Evolutionary conservation across 306 rosid species (phyloP).

Genomic region (Bauhinia variegata): DNA sequence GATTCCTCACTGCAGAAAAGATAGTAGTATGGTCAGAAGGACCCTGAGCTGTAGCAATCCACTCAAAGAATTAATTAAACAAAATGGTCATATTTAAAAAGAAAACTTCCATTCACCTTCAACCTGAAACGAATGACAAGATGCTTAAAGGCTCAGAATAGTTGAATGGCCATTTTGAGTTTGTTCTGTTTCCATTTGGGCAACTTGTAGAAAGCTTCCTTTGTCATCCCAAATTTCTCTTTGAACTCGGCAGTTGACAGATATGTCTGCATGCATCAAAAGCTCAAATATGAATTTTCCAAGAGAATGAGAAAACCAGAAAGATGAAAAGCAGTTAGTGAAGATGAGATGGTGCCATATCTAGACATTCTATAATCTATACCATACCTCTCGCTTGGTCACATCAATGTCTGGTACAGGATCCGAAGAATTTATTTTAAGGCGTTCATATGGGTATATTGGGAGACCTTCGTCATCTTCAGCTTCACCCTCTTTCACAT

Average conservation of each 20-base stretch:
- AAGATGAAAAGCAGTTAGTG: conserved; percentile 74
- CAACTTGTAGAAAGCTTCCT: conserved; percentile 71
- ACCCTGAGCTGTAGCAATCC: not conserved
- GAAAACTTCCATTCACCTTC: conserved; percentile 56
- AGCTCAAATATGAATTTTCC: conserved; percentile 35
- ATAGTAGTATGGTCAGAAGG: conserved; percentile 37
- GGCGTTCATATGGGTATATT: conserved; percentile 68
- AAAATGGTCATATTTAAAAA: conserved; percentile 34
- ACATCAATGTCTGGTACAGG: conserved; percentile 79
- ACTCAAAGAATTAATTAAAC: conserved; percentile 10
- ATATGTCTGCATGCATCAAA: conserved; percentile 75
- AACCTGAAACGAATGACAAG: conserved; percentile 43
- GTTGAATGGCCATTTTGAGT: conserved; percentile 83
- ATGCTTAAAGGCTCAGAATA: conserved; percentile 77
- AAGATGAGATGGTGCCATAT: conserved; percentile 27
- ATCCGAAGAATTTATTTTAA: conserved; percentile 66
- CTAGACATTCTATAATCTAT: conserved; percentile 56
- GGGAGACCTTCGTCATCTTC: conserved; percentile 84
- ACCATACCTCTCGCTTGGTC: conserved; percentile 86
- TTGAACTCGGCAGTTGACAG: conserved; percentile 81
- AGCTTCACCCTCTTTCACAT: conserved; percentile 79
- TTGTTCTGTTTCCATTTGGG: conserved; percentile 99
- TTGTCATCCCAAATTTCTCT: conserved; percentile 74
- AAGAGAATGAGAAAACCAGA: conserved; percentile 1
- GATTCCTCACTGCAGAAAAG: conserved; percentile 55